phyloP scores from a whole-genome alignment of 225 moss, liverwort and hornwort species.

The Physcomitrellopsis africana region DNA sequence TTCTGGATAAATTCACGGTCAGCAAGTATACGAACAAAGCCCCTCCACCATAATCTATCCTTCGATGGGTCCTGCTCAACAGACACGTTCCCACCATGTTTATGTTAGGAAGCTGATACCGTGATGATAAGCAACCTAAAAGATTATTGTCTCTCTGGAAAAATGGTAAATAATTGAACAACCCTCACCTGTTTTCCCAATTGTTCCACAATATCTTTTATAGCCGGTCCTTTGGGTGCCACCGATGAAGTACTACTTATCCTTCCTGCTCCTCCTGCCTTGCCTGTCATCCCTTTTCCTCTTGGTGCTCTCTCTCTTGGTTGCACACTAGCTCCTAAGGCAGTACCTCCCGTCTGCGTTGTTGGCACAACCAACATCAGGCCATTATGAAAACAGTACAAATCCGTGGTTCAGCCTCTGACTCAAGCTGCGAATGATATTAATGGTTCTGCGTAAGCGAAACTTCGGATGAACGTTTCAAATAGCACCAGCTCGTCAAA shows the following conservation, averaged over 20 bases:
- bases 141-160: not conserved
- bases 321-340: constrained; percentile 26
- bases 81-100: constrained; percentile 21
- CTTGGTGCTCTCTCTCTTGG: constrained; percentile 28
- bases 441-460: not conserved
- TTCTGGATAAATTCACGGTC: constrained; percentile 52
- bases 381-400: constrained; percentile 13
- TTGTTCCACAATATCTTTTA: constrained; percentile 42
- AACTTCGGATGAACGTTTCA: constrained; percentile 5
- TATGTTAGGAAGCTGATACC: constrained; percentile 15
- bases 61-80: constrained; percentile 46
- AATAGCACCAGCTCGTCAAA: constrained; percentile 6
- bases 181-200: constrained; percentile 49
- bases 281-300: constrained; percentile 40
- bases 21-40: constrained; percentile 58
- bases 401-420: not conserved
- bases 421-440: not conserved
- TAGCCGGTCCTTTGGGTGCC: constrained; percentile 20
- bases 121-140: constrained; percentile 19
- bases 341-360: constrained; percentile 29
- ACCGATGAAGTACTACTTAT: constrained; percentile 18
- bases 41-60: constrained; percentile 72
- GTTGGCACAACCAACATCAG: not conserved
- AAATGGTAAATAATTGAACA: constrained; percentile 2
- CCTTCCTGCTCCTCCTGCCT: constrained; percentile 26